Conservation (phyloP, 306 rosid genomes). For the Neltuma alba region DNA sequence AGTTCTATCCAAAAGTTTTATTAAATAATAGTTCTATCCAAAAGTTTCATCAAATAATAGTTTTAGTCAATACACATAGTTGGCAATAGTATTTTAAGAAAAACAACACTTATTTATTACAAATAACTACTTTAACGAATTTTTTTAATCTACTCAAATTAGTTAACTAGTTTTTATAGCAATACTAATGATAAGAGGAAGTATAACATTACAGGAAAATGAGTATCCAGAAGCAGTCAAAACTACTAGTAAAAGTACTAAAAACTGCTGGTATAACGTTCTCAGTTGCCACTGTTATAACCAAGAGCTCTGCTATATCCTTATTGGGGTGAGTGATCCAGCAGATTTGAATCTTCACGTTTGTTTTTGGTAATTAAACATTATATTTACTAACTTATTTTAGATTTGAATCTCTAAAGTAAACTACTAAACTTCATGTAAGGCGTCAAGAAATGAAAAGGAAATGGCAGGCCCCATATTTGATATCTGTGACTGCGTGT, state of each 20-base stretch:
- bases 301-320: not conserved
- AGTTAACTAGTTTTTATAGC: too few species aligned
- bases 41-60: too few species aligned
- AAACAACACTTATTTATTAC: too few species aligned
- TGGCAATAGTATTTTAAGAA: too few species aligned
- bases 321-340: not conserved
- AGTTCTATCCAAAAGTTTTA: too few species aligned
- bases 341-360: not conserved
- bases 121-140: too few species aligned
- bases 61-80: too few species aligned
- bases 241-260: not conserved
- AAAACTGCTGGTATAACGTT: not conserved
- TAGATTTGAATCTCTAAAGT: not conserved
- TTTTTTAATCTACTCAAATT: too few species aligned
- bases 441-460: not conserved
- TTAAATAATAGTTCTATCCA: too few species aligned
- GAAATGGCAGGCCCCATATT: not conserved
- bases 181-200: too few species aligned
- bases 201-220: too few species aligned
- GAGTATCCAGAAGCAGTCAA: not conserved
- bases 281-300: not conserved
- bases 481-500: not conserved
- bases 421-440: too few species aligned
- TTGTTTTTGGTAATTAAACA: not conserved
- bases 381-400: not conserved